Evolutionary conservation across 2,329 filamentous ascomycete genomes (phyloP), one percentile per base, ranked within the genome.

Genomic region (Neonectria magnoliae): DNA sequence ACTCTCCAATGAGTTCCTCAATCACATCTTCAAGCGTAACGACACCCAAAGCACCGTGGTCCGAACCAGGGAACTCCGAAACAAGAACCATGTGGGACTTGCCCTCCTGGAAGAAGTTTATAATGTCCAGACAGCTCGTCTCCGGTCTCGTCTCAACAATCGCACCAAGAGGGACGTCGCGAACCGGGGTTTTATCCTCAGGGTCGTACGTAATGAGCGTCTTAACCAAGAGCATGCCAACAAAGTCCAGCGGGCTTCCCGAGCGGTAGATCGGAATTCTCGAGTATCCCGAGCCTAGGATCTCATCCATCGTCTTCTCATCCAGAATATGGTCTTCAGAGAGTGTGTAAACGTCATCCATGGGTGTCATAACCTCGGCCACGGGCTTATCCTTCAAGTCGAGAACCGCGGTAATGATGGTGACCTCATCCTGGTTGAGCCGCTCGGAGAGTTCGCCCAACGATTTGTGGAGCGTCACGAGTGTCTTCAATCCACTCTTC

Each of bases 71-170:
- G 33, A 81, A 85, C 74, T 97, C 93, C 0, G 95, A 98, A 9
- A 98, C 96, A 29, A 99, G 84, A 0, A 98, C 95, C 94, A 99
- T 97, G 79, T 99, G 96, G 1, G 94, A 97, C 79, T 99, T 99
- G 73, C 96, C 96, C 83, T 99, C 96, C 79, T 99, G 96, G 83
- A 99, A 99, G 80, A 98, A 99, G 82, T 99, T 99, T 81, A 99
- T 93, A 74, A 99, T 98, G 78, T 99, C 96, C 60, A 99, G 82
- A 77, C 96, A 99, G 81, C 94, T 98, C 0, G 96, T 99, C 76
- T 98, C 93, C 0, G 96, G 93, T 10, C 93, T 89, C 0, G 96
- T 99, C 79, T 99, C 96, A 1, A 97, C 96, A 7, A 99, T 88
- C 0, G 96, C 98, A 14, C 96, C 96, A 55, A 99, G 85, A 8